A percentile compares a stretch with the other conserved stretches of the same genome.
phyloP scores from a whole-genome alignment of 148 eudicot genomes.

The Rhododendron ovatum region DNA sequence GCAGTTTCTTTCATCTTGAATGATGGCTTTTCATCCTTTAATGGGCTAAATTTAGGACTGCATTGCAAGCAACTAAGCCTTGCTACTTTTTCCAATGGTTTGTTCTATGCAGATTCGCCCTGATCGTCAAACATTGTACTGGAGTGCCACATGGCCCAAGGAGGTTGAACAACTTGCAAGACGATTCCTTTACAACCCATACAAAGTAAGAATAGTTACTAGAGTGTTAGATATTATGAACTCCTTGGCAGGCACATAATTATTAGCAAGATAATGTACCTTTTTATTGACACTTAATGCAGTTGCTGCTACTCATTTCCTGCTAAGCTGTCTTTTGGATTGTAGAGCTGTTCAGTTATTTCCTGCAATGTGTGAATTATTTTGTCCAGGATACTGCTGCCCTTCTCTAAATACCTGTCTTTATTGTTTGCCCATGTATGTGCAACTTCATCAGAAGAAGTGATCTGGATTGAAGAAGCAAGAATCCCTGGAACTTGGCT shows the following conservation, averaged over 20 bases:
- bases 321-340: not conserved
- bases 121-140: slow-evolving; percentile 87
- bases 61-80: not conserved
- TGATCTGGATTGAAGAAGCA: slow-evolving; percentile 2
- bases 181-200: slow-evolving; percentile 67
- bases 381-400: not conserved
- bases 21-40: not conserved
- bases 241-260: not conserved
- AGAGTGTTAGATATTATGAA: not conserved
- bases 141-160: slow-evolving; percentile 99
- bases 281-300: not conserved
- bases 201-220: slow-evolving; percentile 50
- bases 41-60: not conserved
- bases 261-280: not conserved
- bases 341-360: not conserved
- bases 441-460: not conserved
- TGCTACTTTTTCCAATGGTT: slow-evolving; percentile 9
- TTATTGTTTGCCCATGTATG: not conserved
- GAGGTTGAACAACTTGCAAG: slow-evolving; percentile 95
- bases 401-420: not conserved
- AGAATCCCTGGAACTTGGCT: not conserved
- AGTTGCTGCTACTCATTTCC: not conserved
- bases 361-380: not conserved
- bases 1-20: not conserved
- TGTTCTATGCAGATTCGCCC: slow-evolving; percentile 71